phyloP scores from a whole-genome alignment of 1,284 basidiomycete genomes.

The Trametes sp. region DNA sequence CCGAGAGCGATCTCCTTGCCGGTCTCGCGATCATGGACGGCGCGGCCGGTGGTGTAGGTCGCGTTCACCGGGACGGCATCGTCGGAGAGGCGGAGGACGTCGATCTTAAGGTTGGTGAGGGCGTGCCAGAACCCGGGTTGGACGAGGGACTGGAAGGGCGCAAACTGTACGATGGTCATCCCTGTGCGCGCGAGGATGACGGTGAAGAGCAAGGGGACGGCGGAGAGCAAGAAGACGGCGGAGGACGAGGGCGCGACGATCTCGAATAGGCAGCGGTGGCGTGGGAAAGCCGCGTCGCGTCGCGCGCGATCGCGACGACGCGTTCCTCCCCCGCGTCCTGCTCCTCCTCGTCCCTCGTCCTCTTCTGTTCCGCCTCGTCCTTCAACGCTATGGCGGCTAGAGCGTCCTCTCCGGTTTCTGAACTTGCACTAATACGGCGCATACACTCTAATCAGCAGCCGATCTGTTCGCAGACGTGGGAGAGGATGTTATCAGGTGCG shows the following conservation, averaged over 20 bases:
- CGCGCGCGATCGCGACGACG: not conserved
- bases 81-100: slow-evolving; percentile 88
- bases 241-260: not conserved
- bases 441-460: no score
- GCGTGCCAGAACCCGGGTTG: slow-evolving; percentile 95
- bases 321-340: no score
- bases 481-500: no score
- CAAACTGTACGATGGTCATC: slow-evolving; percentile 82
- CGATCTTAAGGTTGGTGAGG: slow-evolving; percentile 89
- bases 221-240: not conserved
- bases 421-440: no score
- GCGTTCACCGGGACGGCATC: slow-evolving; percentile 70
- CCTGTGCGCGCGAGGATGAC: no score
- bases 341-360: no score
- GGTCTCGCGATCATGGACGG: slow-evolving; percentile 78
- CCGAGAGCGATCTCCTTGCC: slow-evolving; percentile 68
- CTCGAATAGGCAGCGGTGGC: not conserved
- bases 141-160: slow-evolving; percentile 86
- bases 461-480: no score
- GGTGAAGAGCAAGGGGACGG: no score
- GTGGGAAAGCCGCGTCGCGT: slow-evolving; percentile 7
- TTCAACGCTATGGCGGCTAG: no score
- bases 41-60: slow-evolving; percentile 75
- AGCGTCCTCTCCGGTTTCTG: no score
- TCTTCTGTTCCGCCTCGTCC: no score